Conservation (phyloP, 2,329 filamentous ascomycete species). For the Arthrobotrys conoides region DNA sequence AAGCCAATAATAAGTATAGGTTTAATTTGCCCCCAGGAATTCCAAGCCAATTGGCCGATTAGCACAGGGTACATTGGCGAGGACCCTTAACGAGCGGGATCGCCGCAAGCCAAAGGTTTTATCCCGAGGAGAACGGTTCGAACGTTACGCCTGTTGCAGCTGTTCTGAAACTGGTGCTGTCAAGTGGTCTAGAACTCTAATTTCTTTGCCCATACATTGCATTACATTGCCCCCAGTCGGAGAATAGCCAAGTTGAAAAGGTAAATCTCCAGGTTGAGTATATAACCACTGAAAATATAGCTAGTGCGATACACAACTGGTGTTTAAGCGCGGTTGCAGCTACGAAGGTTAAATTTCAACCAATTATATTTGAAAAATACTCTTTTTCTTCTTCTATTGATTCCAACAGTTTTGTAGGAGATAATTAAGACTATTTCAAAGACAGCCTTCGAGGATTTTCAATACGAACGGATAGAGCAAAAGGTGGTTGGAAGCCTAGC, state of each 20-base stretch:
- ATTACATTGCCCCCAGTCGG: not conserved
- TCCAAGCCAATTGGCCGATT: not conserved
- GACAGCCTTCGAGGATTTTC: not conserved
- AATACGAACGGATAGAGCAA: not conserved
- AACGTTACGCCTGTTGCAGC: not conserved
- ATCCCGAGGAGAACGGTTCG: not conserved
- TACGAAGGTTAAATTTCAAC: not conserved
- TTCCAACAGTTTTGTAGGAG: too few species aligned
- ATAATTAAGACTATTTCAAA: conserved; percentile 1
- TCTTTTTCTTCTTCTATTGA: not conserved
- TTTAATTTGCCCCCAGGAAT: not conserved
- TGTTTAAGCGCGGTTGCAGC: not conserved
- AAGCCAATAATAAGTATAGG: not conserved
- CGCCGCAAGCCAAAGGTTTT: not conserved
- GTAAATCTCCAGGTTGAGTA: not conserved
- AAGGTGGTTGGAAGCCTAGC: conserved; percentile 1
- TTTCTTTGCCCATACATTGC: not conserved
- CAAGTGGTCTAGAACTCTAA: conserved; percentile 8
- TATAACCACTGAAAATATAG: not conserved
- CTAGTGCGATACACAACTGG: not conserved
- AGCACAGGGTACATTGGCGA: not conserved
- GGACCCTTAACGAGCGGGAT: not conserved
- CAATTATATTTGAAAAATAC: not conserved
- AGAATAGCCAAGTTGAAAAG: conserved; percentile 4
- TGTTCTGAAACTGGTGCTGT: not conserved